Conservation (phyloP, 1,139 yeast species). For the Candida pseudocylindracea region DNA sequence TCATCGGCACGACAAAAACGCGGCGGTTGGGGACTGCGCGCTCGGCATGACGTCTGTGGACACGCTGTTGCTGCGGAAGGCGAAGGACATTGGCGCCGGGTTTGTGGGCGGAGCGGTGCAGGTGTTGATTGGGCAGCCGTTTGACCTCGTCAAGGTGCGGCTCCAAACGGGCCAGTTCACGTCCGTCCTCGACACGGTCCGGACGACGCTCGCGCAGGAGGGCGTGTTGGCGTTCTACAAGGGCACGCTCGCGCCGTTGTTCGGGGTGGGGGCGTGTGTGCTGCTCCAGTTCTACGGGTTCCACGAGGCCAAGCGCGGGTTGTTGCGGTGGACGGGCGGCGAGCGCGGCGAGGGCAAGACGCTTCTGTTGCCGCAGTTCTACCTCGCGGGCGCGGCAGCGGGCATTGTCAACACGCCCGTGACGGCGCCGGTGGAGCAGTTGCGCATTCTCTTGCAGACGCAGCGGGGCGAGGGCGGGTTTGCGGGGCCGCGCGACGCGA, state of each 20-base stretch:
- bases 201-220: neutral
- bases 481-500: constrained; percentile 5
- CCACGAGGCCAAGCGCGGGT: constrained; percentile 50
- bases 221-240: constrained; percentile 6
- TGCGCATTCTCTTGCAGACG: constrained; percentile 41
- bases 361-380: constrained; percentile 36
- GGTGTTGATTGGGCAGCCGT: constrained; percentile 57
- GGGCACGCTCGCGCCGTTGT: constrained; percentile 21
- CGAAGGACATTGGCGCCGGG: constrained; percentile 34
- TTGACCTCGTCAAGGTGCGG: constrained; percentile 45
- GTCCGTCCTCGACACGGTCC: neutral
- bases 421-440: constrained; percentile 56
- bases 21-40: no score
- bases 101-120: constrained; percentile 39
- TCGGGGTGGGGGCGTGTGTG: constrained; percentile 55
- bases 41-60: constrained; percentile 12
- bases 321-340: constrained; percentile 10
- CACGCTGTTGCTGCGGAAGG: constrained; percentile 28
- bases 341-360: constrained; percentile 5
- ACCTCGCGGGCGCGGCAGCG: constrained; percentile 53
- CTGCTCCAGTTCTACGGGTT: constrained; percentile 59
- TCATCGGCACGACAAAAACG: no score
- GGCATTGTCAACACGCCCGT: constrained; percentile 60
- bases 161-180: constrained; percentile 19
- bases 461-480: neutral